Base-by-base conservation (phyloP, 2,329 filamentous ascomycete species). In the Venturia nashicola region DNA sequence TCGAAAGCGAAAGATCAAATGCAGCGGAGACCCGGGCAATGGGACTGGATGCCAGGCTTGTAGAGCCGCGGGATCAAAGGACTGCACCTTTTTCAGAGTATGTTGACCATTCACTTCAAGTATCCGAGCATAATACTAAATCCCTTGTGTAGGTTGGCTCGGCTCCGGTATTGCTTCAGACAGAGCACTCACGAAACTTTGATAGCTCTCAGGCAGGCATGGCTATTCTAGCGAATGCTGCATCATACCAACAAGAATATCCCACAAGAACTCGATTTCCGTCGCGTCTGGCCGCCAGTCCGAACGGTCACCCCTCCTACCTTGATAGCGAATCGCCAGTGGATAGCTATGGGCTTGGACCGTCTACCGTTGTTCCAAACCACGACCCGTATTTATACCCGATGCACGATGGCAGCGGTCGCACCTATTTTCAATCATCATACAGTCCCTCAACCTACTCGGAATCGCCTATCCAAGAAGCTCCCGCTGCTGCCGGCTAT, bases 1-100 rank as follows among this genome's bases (percentile, higher is more conserved):
- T 73, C 84, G 90, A 68, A 90, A 90, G 75, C 83, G 90, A 66
- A 94, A 94, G 78, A 94, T 94, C 69, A 85, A 88, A 68, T 94
- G 90, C 76, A 93, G 88, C 70, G 90, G 90, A 46, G 89, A 92
- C 71, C 77, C 80, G 42, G 86, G 86, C 32, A 82, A 84, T 68
- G 86, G 86, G 27, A 76, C 78, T 27, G 83, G 85, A 14, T 94
- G 90, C 74, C 78, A 80, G 14, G 91, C 90, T 74, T 94, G 90
- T 78, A 86, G 84, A 70, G 85, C 80, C 66, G 86, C 89, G 61
- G 86, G 86, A n/a, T 39, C 51, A 18, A 55, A 48, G 34, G 23
- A 14, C 14, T 64, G 62, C 55, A 61, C 46, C 34, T 64, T 64
- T 20, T 61, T 61, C 40, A 18, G 62, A n/a, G 62, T 64, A 59